These are phyloP conservation scores for Nicotiana attenuata DNA, from an alignment of 257 asterid species.

Conservation along the genomic window DNA sequence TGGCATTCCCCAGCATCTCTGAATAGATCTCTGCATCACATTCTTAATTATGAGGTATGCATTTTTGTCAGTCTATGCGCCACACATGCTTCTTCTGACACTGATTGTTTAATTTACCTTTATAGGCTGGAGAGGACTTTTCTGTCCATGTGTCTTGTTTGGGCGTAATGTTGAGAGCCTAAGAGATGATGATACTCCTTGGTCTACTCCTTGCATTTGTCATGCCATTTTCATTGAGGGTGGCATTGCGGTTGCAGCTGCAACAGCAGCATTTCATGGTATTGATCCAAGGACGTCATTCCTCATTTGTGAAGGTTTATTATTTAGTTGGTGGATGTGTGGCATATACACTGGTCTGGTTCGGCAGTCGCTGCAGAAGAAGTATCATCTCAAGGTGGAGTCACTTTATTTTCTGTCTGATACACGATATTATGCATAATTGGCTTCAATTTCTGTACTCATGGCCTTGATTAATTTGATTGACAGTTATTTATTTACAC, in stretches of 20 bases:
- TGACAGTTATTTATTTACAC: not conserved
- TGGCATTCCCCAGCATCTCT: not conserved
- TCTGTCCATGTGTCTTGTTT: constrained; percentile 91
- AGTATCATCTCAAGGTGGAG: constrained; percentile 92
- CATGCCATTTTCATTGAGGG: constrained; percentile 94
- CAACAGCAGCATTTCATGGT: constrained; percentile 69
- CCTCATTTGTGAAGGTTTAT: constrained; percentile 83
- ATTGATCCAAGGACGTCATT: constrained; percentile 82
- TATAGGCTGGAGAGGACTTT: constrained; percentile 85
- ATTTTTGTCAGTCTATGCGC: not conserved
- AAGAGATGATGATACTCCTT: constrained; percentile 86
- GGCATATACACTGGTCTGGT: constrained; percentile 90
- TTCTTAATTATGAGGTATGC: not conserved
- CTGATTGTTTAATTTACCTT: constrained; percentile 3
- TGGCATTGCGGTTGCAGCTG: constrained; percentile 73
- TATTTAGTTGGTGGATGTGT: constrained; percentile 99
- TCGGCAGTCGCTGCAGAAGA: constrained; percentile 84
- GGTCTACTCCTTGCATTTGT: constrained; percentile 89
- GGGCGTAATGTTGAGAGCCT: constrained; percentile 79
- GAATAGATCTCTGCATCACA: not conserved
- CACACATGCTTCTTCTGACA: not conserved
- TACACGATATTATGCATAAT: not conserved
- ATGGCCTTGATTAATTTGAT: not conserved
- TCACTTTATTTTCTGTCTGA: constrained; percentile 2
- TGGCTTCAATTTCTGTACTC: not conserved